Evolutionary conservation across 1,284 basidiomycete genomes (phyloP).

Genomic region (Boletellus sp.): DNA sequence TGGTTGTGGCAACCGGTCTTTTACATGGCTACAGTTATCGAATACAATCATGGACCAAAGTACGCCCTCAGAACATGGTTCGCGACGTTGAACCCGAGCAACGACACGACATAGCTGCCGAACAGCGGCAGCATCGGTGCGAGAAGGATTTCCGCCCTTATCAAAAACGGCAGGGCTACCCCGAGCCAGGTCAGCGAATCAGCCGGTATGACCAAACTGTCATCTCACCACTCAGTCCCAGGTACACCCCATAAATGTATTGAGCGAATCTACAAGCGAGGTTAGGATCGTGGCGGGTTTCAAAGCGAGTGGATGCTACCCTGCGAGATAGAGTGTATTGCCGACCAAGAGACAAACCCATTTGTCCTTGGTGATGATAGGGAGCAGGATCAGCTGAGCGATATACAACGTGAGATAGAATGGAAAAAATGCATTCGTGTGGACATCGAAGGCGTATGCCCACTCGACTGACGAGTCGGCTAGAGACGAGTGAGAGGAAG

Average conservation of each 20-base stretch:
- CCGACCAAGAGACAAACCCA: slow-evolving; percentile 93
- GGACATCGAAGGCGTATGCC: slow-evolving; percentile 93
- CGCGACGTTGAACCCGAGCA: slow-evolving; percentile 88
- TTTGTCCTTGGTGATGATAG: slow-evolving; percentile 76
- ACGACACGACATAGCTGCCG: slow-evolving; percentile 77
- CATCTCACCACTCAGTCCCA: slow-evolving; percentile 73
- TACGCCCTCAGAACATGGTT: slow-evolving; percentile 74
- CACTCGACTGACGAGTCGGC: slow-evolving; percentile 80
- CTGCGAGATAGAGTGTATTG: slow-evolving; percentile 86
- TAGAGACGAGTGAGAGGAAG: slow-evolving; percentile 68
- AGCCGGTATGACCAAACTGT: slow-evolving; percentile 1
- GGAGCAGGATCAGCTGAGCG: slow-evolving; percentile 79
- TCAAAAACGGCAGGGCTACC: slow-evolving; percentile 84
- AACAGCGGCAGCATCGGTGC: slow-evolving; percentile 84
- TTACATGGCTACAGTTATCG: slow-evolving; percentile 15
- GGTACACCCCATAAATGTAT: slow-evolving; percentile 87
- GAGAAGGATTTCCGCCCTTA: slow-evolving; percentile 82
- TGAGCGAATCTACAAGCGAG: slow-evolving; percentile 61
- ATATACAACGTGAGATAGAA: slow-evolving; percentile 85
- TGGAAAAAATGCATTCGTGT: slow-evolving; percentile 93
- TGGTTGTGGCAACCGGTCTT: slow-evolving; percentile 3
- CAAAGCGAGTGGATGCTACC: slow-evolving; percentile 43
- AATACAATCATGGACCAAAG: slow-evolving; percentile 55
- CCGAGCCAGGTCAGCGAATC: slow-evolving; percentile 3
- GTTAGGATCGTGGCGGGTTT: slow-evolving; percentile 5